Base-by-base conservation (phyloP, 73 alveolate genomes). In the Paraurostyla sp. region DNA sequence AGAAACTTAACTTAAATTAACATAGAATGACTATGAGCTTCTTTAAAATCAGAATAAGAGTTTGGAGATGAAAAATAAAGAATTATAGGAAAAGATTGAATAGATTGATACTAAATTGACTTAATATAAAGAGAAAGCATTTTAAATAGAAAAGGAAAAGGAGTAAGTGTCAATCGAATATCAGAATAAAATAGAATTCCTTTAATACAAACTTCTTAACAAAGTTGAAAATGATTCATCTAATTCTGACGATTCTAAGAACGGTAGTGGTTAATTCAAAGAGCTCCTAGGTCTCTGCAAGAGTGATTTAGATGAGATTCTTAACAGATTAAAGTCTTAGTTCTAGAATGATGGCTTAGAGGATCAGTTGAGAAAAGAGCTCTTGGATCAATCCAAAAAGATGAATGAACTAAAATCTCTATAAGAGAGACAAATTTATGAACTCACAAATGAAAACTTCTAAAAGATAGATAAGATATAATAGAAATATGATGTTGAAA, bases 71-170 rank as follows among this genome's bases (percentile, higher is more conserved):
- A 90, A 90, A 54, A 33, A 36, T 22, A 87, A 51, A 40, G 87
- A 89, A 33, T 57, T 59, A 7, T n/a, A 69, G 48, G 63, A 63
- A 48, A 90, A 90, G 75, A 35, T 71, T 0, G 82, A 90, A 22
- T 41, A 22, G 35, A 13, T 80, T 62, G 92, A 90, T 33, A 22
- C 71, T 13, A 73, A 90, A 49, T n/a, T 90, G 0, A 27, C 30
- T 4, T 69, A 81, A 40, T 23, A 16, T 15, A 81, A 80, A 65
- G 89, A 80, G 3, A 89, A 62, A 50, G 88, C 88, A 1, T 80
- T 16, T 32, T 56, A 81, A 25, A 84, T 84, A 20, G 95, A 89
- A 60, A 89, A 51, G 46, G 95, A 89, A 25, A 88, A 88, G 81
- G 94, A 80, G 30, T 20, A 60, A 40, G 76, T 65, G 40, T 40